A percentile compares a stretch with the other conserved stretches of the same genome.
phyloP scores from a whole-genome alignment of 2,329 filamentous ascomycete genomes.

The Aspergillus floridensis region DNA sequence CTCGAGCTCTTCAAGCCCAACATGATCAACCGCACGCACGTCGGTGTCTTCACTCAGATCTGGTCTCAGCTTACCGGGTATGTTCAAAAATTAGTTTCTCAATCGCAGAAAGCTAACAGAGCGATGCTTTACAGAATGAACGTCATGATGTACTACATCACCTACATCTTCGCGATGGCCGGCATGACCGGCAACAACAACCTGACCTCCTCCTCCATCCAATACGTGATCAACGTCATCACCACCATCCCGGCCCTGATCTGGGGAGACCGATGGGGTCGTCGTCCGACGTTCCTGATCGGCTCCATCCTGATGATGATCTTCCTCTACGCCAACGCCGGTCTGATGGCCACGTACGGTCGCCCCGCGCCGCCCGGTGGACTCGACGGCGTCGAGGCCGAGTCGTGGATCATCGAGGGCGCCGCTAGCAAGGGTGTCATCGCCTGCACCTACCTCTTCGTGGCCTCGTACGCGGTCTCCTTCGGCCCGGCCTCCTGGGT shows the following conservation, averaged over 20 bases:
- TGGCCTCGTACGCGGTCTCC: slow-evolving; percentile 65
- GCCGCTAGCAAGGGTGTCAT: slow-evolving; percentile 63
- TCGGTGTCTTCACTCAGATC: slow-evolving; percentile 71
- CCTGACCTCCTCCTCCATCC: slow-evolving; percentile 66
- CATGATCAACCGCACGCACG: slow-evolving; percentile 71
- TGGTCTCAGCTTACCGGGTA: slow-evolving; percentile 70
- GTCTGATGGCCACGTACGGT: slow-evolving; percentile 41
- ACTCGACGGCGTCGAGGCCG: slow-evolving; percentile 30
- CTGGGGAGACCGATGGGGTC: slow-evolving; percentile 73
- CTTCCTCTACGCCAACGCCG: slow-evolving; percentile 44
- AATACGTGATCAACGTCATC: slow-evolving; percentile 75
- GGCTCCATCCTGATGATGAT: slow-evolving; percentile 63
- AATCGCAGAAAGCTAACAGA: background rate
- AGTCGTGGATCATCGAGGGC: slow-evolving; percentile 41
- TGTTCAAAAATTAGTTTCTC: background rate
- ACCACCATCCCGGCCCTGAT: slow-evolving; percentile 77
- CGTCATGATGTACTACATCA: slow-evolving; percentile 70
- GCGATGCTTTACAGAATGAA: slow-evolving; percentile 53
- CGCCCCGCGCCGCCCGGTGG: slow-evolving; percentile 42
- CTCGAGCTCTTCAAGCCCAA: slow-evolving; percentile 68
- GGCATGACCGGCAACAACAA: slow-evolving; percentile 59
- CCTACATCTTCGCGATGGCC: slow-evolving; percentile 66
- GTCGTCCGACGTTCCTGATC: slow-evolving; percentile 63
- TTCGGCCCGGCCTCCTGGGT: slow-evolving; percentile 61
- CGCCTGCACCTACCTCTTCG: slow-evolving; percentile 70